Evolutionary conservation across 169 alveolate species (phyloP).

Genomic region (Plasmodium falciparum): DNA sequence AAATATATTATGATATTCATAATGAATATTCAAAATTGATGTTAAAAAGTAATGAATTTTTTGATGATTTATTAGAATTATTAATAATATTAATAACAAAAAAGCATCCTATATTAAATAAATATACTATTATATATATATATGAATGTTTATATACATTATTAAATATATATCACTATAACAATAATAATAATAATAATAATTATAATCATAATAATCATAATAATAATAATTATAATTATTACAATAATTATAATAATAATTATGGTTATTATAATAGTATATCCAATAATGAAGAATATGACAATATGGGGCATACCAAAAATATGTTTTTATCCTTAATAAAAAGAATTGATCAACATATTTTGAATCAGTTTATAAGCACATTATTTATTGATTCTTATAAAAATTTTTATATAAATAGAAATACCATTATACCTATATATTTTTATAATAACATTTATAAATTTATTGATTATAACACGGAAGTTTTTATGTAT

Average conservation of each 20-base stretch:
- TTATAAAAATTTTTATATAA: slow-evolving; percentile 30
- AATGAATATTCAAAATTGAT: slow-evolving; percentile 60
- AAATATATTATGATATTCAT: slow-evolving; percentile 55
- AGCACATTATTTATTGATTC: slow-evolving; percentile 66
- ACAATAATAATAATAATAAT: slow-evolving; percentile 4
- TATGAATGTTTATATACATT: slow-evolving; percentile 74
- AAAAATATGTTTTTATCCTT: slow-evolving; percentile 74
- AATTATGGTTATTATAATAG: no score
- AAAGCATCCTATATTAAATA: slow-evolving; percentile 72
- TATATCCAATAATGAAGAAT: no score
- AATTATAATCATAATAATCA: no score
- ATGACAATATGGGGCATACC: neutral
- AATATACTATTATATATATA: slow-evolving; percentile 63
- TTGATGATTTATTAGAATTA: slow-evolving; percentile 44
- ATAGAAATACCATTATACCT: slow-evolving; percentile 34
- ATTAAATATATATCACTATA: slow-evolving; percentile 65
- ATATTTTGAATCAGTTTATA: slow-evolving; percentile 22
- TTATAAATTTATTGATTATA: slow-evolving; percentile 68
- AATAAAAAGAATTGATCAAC: slow-evolving; percentile 28
- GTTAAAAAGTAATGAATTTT: slow-evolving; percentile 41
- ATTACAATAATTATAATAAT: no score
- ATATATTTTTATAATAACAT: slow-evolving; percentile 54
- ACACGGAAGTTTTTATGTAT: slow-evolving; percentile 63
- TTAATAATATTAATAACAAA: slow-evolving; percentile 61
- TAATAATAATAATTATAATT: no score